Percentiles rank a stretch among this genome's conserved stretches.
phyloP scores from a whole-genome alignment of 116 monocot species.

The Phalaenopsis hybrid region DNA sequence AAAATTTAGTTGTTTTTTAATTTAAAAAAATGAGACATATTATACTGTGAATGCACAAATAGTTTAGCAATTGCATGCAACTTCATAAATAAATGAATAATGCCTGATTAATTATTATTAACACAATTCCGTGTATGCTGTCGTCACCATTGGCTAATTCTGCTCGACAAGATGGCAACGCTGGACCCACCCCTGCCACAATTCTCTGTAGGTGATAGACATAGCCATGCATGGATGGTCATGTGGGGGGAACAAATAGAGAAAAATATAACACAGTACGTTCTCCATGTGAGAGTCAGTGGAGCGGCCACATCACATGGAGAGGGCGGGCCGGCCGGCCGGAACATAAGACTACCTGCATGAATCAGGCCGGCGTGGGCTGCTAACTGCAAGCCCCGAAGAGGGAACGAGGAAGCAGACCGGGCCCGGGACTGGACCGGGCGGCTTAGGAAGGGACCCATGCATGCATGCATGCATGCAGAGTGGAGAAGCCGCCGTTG shows the following conservation, averaged over 20 bases:
- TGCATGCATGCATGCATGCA: neutral
- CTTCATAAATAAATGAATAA: neutral
- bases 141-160: too few species aligned
- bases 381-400: neutral
- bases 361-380: neutral
- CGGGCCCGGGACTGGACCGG: neutral
- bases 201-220: neutral
- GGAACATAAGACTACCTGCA: slow-evolving; percentile 3
- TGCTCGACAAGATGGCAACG: neutral
- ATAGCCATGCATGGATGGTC: neutral
- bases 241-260: too few species aligned
- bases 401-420: neutral
- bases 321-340: neutral
- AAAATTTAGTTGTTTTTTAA: too few species aligned
- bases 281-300: neutral
- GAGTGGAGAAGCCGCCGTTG: neutral
- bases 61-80: too few species aligned
- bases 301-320: neutral
- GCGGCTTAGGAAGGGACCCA: neutral
- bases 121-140: too few species aligned
- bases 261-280: too few species aligned
- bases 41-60: too few species aligned
- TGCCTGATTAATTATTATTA: too few species aligned
- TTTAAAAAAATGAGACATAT: too few species aligned
- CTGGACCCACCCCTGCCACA: too few species aligned